These are phyloP conservation scores for Colletotrichum sp. DNA, from an alignment of 2,329 filamentous ascomycete species.

Conservation along the genomic window DNA sequence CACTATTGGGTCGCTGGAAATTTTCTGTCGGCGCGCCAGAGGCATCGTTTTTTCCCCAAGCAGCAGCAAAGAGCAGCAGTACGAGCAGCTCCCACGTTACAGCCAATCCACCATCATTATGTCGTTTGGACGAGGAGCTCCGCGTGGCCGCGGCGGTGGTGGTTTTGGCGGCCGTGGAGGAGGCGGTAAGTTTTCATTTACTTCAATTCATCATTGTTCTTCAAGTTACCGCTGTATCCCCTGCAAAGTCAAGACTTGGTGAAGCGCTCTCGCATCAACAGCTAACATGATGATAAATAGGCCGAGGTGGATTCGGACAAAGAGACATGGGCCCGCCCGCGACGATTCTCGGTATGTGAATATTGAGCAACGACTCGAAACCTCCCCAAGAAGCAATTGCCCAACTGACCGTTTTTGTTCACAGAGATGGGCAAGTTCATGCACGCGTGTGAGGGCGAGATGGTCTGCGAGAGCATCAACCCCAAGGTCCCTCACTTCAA, in stretches of 20 bases:
- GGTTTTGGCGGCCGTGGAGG: conserved; percentile 23
- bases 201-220: background rate
- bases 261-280: background rate
- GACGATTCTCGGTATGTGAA: conserved; percentile 20
- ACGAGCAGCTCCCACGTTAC: conserved; percentile 16
- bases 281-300: conserved; percentile 2
- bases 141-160: conserved; percentile 22
- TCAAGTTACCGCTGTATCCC: background rate
- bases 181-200: background rate
- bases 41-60: conserved; percentile 1
- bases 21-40: conserved; percentile 14
- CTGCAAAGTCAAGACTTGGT: background rate
- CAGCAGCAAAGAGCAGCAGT: conserved; percentile 1
- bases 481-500: conserved; percentile 98
- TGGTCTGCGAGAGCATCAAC: conserved; percentile 96
- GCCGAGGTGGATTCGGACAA: conserved; percentile 22
- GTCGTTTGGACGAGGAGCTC: conserved; percentile 25
- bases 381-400: background rate
- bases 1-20: conserved; percentile 20
- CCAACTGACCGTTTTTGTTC: conserved; percentile 9
- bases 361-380: background rate
- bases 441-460: conserved; percentile 95
- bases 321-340: conserved; percentile 23
- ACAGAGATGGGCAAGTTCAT: conserved; percentile 92
- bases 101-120: conserved; percentile 14